Evolutionary conservation across 176 grass and related monocot genomes (phyloP).

Genomic region (Cocos nucifera): DNA sequence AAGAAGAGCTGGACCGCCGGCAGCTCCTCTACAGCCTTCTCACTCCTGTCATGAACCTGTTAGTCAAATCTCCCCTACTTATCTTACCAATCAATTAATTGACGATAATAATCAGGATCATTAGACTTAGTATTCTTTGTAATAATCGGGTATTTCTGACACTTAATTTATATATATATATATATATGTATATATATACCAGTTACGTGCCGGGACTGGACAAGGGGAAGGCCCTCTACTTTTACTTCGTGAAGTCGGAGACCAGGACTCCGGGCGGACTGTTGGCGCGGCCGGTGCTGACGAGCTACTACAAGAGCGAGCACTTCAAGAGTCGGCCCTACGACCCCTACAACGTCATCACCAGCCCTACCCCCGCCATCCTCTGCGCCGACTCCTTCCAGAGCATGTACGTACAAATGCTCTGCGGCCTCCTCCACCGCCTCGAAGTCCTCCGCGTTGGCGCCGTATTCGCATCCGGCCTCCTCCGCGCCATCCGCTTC

Average conservation of each 20-base stretch:
- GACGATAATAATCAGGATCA: too few species aligned
- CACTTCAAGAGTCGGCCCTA: conserved; percentile 71
- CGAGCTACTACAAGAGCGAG: conserved; percentile 97
- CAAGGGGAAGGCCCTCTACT: conserved; percentile 45
- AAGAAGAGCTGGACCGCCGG: conserved; percentile 47
- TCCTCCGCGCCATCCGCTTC: conserved; percentile 20
- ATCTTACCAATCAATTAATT: not conserved
- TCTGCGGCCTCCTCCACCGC: conserved; percentile 23
- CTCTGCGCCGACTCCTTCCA: conserved; percentile 15
- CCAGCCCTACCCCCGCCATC: conserved; percentile 18
- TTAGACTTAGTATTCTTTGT: too few species aligned
- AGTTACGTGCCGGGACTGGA: conserved; percentile 22
- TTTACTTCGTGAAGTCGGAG: conserved; percentile 95
- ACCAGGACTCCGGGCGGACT: conserved; percentile 78
- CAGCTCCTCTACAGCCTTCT: conserved; percentile 59
- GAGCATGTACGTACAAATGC: conserved; percentile 25
- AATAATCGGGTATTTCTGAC: too few species aligned
- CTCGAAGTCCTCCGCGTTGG: conserved; percentile 15
- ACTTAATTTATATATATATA: too few species aligned
- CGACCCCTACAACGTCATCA: conserved; percentile 19
- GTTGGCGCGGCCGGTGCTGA: conserved; percentile 75
- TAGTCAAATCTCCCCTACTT: not conserved
- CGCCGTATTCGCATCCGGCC: conserved; percentile 15
- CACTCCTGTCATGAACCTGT: conserved; percentile 62
- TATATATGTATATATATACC: not conserved